Conservation (phyloP, 1,284 basidiomycete species). For the Melampsora abietis-canadensis region DNA sequence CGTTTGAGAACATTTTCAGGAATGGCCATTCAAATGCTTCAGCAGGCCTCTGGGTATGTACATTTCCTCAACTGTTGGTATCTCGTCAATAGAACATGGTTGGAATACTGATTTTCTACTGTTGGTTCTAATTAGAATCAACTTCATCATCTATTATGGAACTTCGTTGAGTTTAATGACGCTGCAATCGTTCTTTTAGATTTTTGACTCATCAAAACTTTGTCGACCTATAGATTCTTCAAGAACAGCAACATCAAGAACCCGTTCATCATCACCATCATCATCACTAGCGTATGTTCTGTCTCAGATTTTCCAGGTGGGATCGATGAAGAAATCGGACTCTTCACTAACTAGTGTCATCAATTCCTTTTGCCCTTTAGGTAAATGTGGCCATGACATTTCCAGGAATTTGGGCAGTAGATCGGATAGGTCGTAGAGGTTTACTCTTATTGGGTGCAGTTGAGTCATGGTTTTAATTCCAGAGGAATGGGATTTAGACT, state of each 20-base stretch:
- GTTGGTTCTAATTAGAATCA: constrained; percentile 13
- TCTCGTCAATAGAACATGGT: not conserved
- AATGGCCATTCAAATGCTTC: constrained; percentile 8
- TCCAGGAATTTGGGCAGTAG: not conserved
- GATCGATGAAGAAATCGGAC: constrained; percentile 44
- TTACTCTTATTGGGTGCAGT: constrained; percentile 1
- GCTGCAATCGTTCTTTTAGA: not conserved
- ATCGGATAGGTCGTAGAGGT: not conserved
- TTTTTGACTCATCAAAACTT: not conserved
- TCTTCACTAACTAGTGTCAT: not conserved
- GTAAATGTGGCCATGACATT: not conserved
- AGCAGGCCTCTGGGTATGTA: not conserved
- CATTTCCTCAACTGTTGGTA: not conserved
- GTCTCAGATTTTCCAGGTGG: constrained; percentile 56
- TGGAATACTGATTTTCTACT: not conserved
- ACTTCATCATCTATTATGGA: constrained; percentile 42
- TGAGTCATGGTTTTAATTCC: constrained; percentile 59
- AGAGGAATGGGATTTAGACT: not conserved
- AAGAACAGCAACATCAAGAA: constrained; percentile 53
- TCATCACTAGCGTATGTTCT: constrained; percentile 63
- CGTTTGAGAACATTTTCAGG: not conserved
- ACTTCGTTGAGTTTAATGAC: constrained; percentile 12
- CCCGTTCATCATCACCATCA: constrained; percentile 58
- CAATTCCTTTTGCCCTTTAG: not conserved
- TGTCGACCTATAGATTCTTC: constrained; percentile 35